Evolutionary conservation across 140 eudicot species (phyloP), one percentile per base, ranked within the genome.

Genomic region (Ambrosia hybrid): DNA sequence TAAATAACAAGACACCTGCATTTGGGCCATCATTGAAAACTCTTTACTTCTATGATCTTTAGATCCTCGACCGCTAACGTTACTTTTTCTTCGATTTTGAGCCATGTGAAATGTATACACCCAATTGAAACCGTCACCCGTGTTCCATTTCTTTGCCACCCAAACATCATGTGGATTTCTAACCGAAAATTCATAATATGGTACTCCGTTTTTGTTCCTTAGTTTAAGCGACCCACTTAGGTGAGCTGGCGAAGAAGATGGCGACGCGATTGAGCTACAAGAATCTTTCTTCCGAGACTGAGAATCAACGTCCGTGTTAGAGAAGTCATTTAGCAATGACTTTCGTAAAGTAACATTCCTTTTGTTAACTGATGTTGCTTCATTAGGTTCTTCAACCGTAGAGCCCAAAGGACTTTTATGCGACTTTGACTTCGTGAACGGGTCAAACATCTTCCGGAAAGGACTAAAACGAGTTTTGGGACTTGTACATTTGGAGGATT

Each of bases 1-100:
- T 56, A 84, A 80, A 68, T 81, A 81, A 79, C 97, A 93, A 6
- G 97, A 85, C 63, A 93, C 97, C 58, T 82, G 87, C 98, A 93
- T 90, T 70, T 90, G 98, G 17, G 96, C 98, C 69, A 90, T 74
- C 85, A 90, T 67, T 37, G 81, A 48, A 8, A 90, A 90, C 67
- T 80, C 97, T 78, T 77, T 84, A 75, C 70, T 72, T 73, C 76
- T 73, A 79, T 59, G 72, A 71, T 85, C 90, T 78, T 79, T 85
- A 39, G 80, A 71, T 68, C 96, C 97, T 80, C 83, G 61, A 66
- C 91, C 91, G 71, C 87, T 82, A 39, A 79, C 85, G 71, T 74
- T 86, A 63, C 89, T 93, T 74, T 77, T 83, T 76, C 92, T 85
- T 77, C 70, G 87, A 17, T 83, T 77, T 38, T 82, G 89, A 77